Conservation (phyloP, 2,329 filamentous ascomycete genomes). For the Lecanosticta acicola region DNA sequence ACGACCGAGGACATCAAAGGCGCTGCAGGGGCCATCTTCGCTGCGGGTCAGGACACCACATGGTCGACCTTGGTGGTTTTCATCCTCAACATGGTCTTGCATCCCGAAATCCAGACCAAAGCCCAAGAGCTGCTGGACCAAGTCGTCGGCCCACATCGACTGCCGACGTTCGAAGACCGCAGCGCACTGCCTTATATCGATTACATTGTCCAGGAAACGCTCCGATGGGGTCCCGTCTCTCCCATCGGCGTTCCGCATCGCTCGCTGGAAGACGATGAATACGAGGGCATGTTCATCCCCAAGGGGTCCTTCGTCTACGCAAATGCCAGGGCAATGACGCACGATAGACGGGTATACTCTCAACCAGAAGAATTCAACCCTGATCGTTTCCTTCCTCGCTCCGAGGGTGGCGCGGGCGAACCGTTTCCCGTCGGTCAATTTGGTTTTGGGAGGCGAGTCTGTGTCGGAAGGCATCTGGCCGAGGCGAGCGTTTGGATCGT, state of each 20-base stretch:
- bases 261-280: slow-evolving; percentile 26
- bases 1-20: slow-evolving; percentile 38
- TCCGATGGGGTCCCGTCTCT: slow-evolving; percentile 32
- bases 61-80: slow-evolving; percentile 30
- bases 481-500: slow-evolving; percentile 11
- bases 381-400: slow-evolving; percentile 37
- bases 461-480: slow-evolving; percentile 13
- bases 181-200: slow-evolving; percentile 28
- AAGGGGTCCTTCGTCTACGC: slow-evolving; percentile 20
- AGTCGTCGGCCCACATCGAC: slow-evolving; percentile 23
- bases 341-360: slow-evolving; percentile 38
- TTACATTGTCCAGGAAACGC: slow-evolving; percentile 31
- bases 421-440: slow-evolving; percentile 38
- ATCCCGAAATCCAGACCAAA: slow-evolving; percentile 24
- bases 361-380: slow-evolving; percentile 45
- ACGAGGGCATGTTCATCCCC: slow-evolving; percentile 24
- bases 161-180: slow-evolving; percentile 29
- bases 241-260: slow-evolving; percentile 40
- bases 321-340: slow-evolving; percentile 36
- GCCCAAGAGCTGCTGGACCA: slow-evolving; percentile 31
- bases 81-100: slow-evolving; percentile 29
- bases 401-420: slow-evolving; percentile 38
- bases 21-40: slow-evolving; percentile 39
- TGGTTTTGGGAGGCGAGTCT: slow-evolving; percentile 15
- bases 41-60: slow-evolving; percentile 21